phyloP scores from a whole-genome alignment of 2,329 filamentous ascomycete genomes.

The Arthrobotrys pseudoclavata region DNA sequence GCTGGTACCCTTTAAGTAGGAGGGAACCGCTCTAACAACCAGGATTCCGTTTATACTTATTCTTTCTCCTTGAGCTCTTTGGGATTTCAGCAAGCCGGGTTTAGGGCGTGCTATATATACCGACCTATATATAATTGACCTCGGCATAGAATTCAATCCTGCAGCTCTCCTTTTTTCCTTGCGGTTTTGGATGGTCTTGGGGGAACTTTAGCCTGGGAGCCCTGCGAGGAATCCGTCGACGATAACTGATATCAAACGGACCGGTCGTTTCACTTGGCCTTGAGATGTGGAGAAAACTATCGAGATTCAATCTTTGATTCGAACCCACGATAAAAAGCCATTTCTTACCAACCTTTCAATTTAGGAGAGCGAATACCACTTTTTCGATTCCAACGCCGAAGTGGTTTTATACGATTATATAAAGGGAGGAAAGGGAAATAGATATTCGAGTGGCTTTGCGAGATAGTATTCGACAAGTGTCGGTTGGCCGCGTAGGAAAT shows the following conservation, averaged over 20 bases:
- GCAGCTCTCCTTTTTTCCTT: neutral
- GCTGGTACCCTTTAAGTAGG: constrained; percentile 15
- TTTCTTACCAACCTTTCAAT: neutral
- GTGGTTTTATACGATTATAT: neutral
- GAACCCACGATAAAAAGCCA: neutral
- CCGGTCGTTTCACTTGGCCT: constrained; percentile 18
- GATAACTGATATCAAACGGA: constrained; percentile 5
- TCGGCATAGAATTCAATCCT: neutral
- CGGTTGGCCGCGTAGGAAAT: too few relatives aligned
- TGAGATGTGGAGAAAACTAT: neutral
- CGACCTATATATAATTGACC: constrained; percentile 24
- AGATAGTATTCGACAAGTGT: too few relatives aligned
- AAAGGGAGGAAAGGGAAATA: too few relatives aligned
- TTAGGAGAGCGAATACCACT: neutral
- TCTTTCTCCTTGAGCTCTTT: neutral
- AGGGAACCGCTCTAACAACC: constrained; percentile 6
- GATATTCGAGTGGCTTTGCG: too few relatives aligned
- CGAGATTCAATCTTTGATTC: neutral
- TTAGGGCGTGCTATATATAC: neutral
- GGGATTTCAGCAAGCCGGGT: neutral
- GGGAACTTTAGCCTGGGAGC: neutral
- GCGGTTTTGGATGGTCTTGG: neutral
- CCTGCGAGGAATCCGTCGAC: neutral
- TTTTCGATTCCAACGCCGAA: neutral
- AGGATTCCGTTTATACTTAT: constrained; percentile 26